Evolutionary conservation across 441 rosid genomes (phyloP), one percentile per base, ranked within the genome.

Genomic region (Metrosideros polymorpha): DNA sequence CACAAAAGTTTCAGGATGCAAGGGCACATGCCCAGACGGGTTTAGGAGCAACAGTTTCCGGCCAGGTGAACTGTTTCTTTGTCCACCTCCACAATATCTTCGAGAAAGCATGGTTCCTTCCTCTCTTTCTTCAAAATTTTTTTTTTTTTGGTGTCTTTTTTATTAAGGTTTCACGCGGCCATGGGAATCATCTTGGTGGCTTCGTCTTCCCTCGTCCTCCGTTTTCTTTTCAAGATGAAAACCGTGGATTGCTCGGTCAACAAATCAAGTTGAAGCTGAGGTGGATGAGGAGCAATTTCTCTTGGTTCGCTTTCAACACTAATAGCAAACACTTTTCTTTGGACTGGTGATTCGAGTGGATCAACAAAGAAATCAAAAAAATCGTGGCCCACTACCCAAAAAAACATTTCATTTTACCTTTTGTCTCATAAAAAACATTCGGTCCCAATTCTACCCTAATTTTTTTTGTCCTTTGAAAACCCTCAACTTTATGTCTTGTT

Each of bases 141-240:
- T 13, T 57, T 57, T n/a, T n/a, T n/a, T n/a, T n/a, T n/a, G n/a
- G n/a, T 3, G 30, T 0, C 9, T n/a, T 57, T 12, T 13, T 0
- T n/a, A 57, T 6, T 0, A 57, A n/a, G 32, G 66, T 18, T 32
- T 57, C 32, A n/a, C 18, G 63, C 18, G 63, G 18, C 63, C 66
- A n/a, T 57, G 35, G 66, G 66, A 57, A 57, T 13, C 35, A 6
- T 57, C 35, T 57, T 6, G 66, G 32, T n/a, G 18, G 35, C 5
- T 57, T 57, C 66, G 35, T 57, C 66, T n/a, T 57, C 0, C 66
- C 66, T n/a, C 32, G 66, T 1, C 66, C 9, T 57, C 66, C 66
- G 32, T 12, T 6, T 0, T 4, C 63, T 12, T 57, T 57, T 6
- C 63, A 57, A 57, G 30, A 12, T 27, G 0, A 57, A n/a, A n/a